phyloP scores from a whole-genome alignment of 352 stramenopile genomes.

The Elongisporangium prolatum region DNA sequence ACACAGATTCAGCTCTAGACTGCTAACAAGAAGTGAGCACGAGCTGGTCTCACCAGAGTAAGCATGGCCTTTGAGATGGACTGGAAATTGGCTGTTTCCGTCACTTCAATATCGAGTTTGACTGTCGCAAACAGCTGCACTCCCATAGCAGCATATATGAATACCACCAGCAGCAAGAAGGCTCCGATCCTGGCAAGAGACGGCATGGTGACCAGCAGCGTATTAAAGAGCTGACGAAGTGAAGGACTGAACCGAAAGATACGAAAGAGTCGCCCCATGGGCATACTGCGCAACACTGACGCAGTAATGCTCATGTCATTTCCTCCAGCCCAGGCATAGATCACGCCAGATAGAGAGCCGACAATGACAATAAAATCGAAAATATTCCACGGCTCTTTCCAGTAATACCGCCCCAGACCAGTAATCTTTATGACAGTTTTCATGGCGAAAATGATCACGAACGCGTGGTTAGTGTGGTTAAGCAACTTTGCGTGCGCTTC shows the following conservation, averaged over 20 bases:
- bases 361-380: conserved; percentile 66
- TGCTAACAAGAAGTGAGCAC: neutral
- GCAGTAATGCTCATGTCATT: conserved; percentile 28
- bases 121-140: conserved; percentile 86
- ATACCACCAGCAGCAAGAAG: conserved; percentile 84
- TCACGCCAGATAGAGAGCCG: conserved; percentile 24
- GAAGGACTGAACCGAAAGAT: conserved; percentile 56
- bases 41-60: conserved; percentile 19
- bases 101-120: conserved; percentile 43
- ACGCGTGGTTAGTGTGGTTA: conserved; percentile 57
- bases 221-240: conserved; percentile 77
- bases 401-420: conserved; percentile 59
- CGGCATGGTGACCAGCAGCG: conserved; percentile 71
- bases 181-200: conserved; percentile 72
- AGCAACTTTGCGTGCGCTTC: conserved; percentile 38
- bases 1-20: conserved; percentile 24
- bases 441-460: conserved; percentile 63
- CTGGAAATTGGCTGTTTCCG: conserved; percentile 76
- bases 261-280: conserved; percentile 56
- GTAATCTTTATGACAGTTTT: conserved; percentile 75
- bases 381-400: conserved; percentile 55
- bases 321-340: conserved; percentile 21
- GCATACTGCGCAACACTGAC: conserved; percentile 59
- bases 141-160: conserved; percentile 84
- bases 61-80: conserved; percentile 57